Evolutionary conservation across 192 early-diverging fungal genomes (phyloP), one percentile per base, ranked within the genome.

Genomic region (Podochytrium sp.): DNA sequence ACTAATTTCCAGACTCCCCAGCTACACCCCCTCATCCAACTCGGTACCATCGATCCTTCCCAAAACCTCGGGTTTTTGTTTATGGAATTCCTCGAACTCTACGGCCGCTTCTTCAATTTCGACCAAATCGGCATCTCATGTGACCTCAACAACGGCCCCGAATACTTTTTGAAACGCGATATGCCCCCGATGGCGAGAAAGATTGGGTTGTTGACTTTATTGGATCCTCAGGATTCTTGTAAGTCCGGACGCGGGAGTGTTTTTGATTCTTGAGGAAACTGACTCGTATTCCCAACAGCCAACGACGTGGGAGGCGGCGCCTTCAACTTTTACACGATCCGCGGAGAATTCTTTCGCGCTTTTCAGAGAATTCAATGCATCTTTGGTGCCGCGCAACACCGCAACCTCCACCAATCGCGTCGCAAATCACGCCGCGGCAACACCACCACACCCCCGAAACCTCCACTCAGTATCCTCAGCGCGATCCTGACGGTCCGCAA

Each of bases 71-170:
- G 95, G 27, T 85, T 93, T 3, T 76, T 98, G n/a, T 66, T 98
- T 33, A 81, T 96, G 6, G 97, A 98, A 75, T 94, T 96, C 49
- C 90, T 98, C 53, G 95, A 98, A 73, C 84, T 96, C 3, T 98
- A 95, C 72, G 97, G 97, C 16, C 80, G 81, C 33, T 72, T 83
- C 1, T 96, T 95, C 73, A 93, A 92, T 75, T 91, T 89, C 60
- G 73, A 76, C 35, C 73, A 68, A 5, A 85, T 94, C 29, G 91
- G 91, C 12, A 85, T 97, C 49, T 35, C 16, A 42, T 64, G 43
- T 25, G 59, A 47, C 40, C 25, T 39, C 14, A 38, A 52, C 29
- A 32, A 23, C 27, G 76, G 56, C 1, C 29, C 58, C 32, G 68
- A 18, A 18, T 73, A 33, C 27, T 59, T 77, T 77, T 60, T 6